Percentiles rank a stretch among this genome's conserved stretches.
phyloP scores from a whole-genome alignment of 257 asterid species.

The Mitragyna speciosa region DNA sequence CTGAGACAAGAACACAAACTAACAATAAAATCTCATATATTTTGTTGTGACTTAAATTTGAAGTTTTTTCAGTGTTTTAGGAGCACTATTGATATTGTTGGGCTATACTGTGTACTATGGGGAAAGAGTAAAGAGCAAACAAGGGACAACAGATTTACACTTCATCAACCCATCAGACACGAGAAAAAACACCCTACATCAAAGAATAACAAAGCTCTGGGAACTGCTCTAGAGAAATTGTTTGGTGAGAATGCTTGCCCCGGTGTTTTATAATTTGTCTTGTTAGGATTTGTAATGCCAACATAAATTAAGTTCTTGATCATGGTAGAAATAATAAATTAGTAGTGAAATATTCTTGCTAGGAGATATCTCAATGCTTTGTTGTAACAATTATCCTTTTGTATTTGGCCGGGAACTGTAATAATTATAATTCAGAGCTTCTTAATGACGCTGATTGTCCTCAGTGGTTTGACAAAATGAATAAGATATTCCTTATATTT shows the following conservation, averaged over 20 bases:
- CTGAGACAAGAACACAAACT: background rate
- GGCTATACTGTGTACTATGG: constrained; percentile 77
- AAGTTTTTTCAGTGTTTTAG: constrained; percentile 51
- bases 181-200: background rate
- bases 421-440: too few relatives aligned
- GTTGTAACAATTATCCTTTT: too few relatives aligned
- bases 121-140: constrained; percentile 70
- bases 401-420: too few relatives aligned
- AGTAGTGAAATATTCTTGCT: too few relatives aligned
- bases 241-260: background rate
- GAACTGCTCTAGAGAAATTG: background rate
- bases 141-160: constrained; percentile 23
- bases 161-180: background rate
- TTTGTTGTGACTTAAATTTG: background rate
- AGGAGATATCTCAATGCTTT: too few relatives aligned
- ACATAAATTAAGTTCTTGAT: too few relatives aligned
- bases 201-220: background rate
- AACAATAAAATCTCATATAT: too few relatives aligned
- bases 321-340: too few relatives aligned
- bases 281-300: background rate
- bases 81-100: constrained; percentile 68
- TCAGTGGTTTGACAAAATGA: too few relatives aligned
- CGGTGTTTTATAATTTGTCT: background rate
- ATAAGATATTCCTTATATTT: too few relatives aligned
- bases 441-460: too few relatives aligned